phyloP scores from a whole-genome alignment of 805 yeast species.

The Ogataea henricii region DNA sequence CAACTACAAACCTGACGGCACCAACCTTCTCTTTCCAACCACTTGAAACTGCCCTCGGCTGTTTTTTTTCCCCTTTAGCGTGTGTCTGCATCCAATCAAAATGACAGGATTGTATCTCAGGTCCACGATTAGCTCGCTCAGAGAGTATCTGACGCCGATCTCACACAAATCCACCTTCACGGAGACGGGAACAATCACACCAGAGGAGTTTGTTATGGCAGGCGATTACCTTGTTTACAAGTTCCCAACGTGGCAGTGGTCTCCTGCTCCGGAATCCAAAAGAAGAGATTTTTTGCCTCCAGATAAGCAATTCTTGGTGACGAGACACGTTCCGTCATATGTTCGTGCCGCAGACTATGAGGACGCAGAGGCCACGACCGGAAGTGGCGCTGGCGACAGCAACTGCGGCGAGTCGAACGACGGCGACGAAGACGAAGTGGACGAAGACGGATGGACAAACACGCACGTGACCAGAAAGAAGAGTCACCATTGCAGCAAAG shows the following conservation, averaged over 20 bases:
- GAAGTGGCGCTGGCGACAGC: not conserved
- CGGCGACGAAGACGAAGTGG: constrained; percentile 43
- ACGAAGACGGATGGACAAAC: constrained; percentile 63
- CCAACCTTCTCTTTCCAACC: too few species aligned
- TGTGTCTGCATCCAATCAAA: not conserved
- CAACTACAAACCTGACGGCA: too few species aligned
- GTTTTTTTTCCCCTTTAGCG: not conserved
- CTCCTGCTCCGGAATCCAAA: constrained; percentile 54
- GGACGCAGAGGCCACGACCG: constrained; percentile 36
- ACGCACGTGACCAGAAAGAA: constrained; percentile 27
- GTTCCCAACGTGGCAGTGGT: constrained; percentile 98
- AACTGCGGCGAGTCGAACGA: not conserved
- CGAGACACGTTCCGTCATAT: constrained; percentile 86
- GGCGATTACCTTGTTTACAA: constrained; percentile 90
- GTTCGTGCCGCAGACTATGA: constrained; percentile 64
- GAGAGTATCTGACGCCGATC: constrained; percentile 93
- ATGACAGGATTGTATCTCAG: constrained; percentile 46
- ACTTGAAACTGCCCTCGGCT: not conserved
- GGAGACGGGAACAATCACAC: constrained; percentile 88
- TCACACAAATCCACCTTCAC: constrained; percentile 83
- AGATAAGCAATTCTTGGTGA: constrained; percentile 85
- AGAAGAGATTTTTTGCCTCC: constrained; percentile 73
- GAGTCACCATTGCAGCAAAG: constrained; percentile 23
- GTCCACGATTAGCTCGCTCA: constrained; percentile 76
- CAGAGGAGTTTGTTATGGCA: constrained; percentile 91